Base-by-base conservation (phyloP, 1,139 yeast genomes). In the Taphrina communis region DNA sequence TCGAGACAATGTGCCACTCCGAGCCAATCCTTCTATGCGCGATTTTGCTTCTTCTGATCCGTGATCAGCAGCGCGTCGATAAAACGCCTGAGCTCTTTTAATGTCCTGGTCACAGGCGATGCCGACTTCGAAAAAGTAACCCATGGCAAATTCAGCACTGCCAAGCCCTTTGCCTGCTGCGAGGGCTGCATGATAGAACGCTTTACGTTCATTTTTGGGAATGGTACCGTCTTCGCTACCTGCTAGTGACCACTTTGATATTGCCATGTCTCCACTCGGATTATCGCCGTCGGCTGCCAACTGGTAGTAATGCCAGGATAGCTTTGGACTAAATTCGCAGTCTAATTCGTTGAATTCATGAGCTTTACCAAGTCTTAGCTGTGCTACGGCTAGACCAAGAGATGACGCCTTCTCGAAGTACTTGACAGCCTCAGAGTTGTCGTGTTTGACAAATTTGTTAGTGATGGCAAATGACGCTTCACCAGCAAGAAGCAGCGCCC, bases 61-160 rank as follows among this genome's bases (percentile, higher is more conserved):
- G 44, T 63, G 67, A 5, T 46, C 61, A 17, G 89, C 87, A n/a
- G 92, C 89, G 68, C 82, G 80, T 70, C 78, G 78, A 75, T 85
- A 88, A 81, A 86, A 87, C 66, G 78, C 77, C 62, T 77, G 77
- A 0, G 90, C 88, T 75, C 82, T 80, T 21, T 78, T 80, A 44
- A 77, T 36, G 73, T 85, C 83, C 46, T 77, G 77, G 12, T 79
- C 79, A 67, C 85, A 84, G 7, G 94, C 94, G 61, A 90, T 82
- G n/a, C 82, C 82, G 19, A 79, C 80, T 68, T 80, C 82, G 71
- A 76, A 74, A 69, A 78, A 80, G 69, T 80, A 80, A 0, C 81
- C 82, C 35, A 80, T 74, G 1, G 82, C 82, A 72, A 80, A 80
- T 72, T 78, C 76, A 1, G 80, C 82, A 41, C 77, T 76, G 1